Percentiles rank a stretch among this genome's conserved stretches.
Evolutionary conservation across 345 rosid species (phyloP).

Genomic region (Leavenworthia alabamica): DNA sequence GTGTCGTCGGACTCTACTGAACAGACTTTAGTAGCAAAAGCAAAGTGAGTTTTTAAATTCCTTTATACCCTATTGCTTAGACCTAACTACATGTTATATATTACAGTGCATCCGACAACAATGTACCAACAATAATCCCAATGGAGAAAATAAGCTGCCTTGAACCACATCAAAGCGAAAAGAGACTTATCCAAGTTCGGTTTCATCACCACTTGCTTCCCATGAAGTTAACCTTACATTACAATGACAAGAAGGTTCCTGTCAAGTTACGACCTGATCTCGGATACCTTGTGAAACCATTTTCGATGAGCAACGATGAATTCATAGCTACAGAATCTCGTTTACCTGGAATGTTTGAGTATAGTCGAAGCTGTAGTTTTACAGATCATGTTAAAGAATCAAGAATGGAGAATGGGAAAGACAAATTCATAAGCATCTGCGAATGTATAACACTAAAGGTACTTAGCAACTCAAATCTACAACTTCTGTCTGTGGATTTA

Average conservation of each 20-base stretch:
- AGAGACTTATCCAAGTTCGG: slow-evolving; percentile 62
- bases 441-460: slow-evolving; percentile 65
- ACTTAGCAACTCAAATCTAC: slow-evolving; percentile 73
- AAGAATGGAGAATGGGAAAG: slow-evolving; percentile 48
- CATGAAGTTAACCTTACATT: slow-evolving; percentile 52
- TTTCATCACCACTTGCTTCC: slow-evolving; percentile 94
- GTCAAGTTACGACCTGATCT: slow-evolving; percentile 90
- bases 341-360: slow-evolving; percentile 92
- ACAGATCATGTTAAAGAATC: slow-evolving; percentile 55
- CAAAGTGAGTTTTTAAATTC: slow-evolving; percentile 45
- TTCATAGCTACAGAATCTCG: slow-evolving; percentile 54
- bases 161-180: slow-evolving; percentile 53
- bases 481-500: slow-evolving; percentile 72
- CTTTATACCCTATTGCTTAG: not conserved
- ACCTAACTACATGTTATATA: not conserved
- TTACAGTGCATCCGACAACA: slow-evolving; percentile 47
- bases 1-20: slow-evolving; percentile 42
- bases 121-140: slow-evolving; percentile 57
- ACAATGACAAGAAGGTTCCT: slow-evolving; percentile 51
- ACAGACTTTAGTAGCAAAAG: slow-evolving; percentile 37
- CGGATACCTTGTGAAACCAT: slow-evolving; percentile 90
- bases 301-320: slow-evolving; percentile 50
- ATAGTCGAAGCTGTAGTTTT: slow-evolving; percentile 69
- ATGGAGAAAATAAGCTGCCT: slow-evolving; percentile 61
- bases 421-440: slow-evolving; percentile 63